Conservation (phyloP, 2,329 filamentous ascomycete species). For the Aspergillus unguis region DNA sequence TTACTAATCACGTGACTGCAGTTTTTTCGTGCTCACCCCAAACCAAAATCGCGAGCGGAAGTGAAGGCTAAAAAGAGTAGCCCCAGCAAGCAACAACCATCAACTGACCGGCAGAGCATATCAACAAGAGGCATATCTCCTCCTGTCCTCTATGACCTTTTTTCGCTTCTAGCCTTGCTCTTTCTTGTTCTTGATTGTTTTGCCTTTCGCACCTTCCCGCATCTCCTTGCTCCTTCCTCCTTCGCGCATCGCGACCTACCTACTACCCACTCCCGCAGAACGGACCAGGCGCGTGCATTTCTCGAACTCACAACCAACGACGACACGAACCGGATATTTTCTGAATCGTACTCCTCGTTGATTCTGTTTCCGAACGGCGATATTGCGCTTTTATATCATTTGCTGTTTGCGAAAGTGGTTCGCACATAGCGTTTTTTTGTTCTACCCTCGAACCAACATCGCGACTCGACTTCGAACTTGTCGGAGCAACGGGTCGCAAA, state of each 20-base stretch:
- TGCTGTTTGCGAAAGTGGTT: conserved; percentile 3
- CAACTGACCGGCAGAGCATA: conserved; percentile 13
- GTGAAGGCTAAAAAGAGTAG: conserved; percentile 15
- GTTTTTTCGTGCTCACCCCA: conserved; percentile 15
- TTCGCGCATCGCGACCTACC: conserved; percentile 18
- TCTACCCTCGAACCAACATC: background rate
- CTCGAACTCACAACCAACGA: background rate
- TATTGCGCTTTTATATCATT: background rate
- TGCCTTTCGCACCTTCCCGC: background rate
- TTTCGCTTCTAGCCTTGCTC: conserved; percentile 12
- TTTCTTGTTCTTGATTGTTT: background rate
- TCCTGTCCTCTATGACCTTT: conserved; percentile 2
- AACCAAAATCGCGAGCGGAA: conserved; percentile 17
- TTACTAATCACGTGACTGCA: conserved; percentile 20
- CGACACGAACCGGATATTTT: conserved; percentile 3
- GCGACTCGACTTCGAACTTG: conserved; percentile 10
- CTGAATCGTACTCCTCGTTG: background rate
- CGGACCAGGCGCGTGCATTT: conserved; percentile 14
- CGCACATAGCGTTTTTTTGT: conserved; percentile 1
- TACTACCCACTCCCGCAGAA: conserved; percentile 5
- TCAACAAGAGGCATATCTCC: conserved; percentile 10
- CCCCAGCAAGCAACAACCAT: conserved; percentile 11
- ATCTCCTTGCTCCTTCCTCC: conserved; percentile 9
- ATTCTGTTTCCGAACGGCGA: background rate
- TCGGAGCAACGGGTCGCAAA: conserved; percentile 10